Evolutionary conservation across 2,329 filamentous ascomycete genomes (phyloP), one percentile per base, ranked within the genome.

Genomic region (Cladosporium oxysporum): DNA sequence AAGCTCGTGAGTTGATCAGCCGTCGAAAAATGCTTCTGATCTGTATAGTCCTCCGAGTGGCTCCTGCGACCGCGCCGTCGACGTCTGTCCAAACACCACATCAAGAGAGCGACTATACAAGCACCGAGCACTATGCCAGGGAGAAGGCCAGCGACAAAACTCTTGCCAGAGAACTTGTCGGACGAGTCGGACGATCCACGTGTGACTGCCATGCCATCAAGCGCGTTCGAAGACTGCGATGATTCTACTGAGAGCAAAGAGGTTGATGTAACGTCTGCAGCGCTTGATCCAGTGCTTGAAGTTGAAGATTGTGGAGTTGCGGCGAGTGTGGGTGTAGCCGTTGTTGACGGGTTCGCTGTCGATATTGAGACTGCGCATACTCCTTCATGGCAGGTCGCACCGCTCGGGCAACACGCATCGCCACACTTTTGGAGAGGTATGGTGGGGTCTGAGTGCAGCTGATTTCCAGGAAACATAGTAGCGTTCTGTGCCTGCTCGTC

Each of bases 361-460:
- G 52, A 47, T 5, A 44, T 66, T 47, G 68, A 59, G 70, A 79
- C 81, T 12, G 81, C 74, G 71, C 90, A 92, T 59, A 77, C 76
- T 50, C 79, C 79, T 62, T 74, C 75, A 41, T 83, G 77, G 78
- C 91, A 93, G 1, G 80, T 79, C 78, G 89, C 93, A 2, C 91
- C 91, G 76, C 89, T 88, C 0, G 91, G 90, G 74, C 91, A 93
- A 77, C 90, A 93, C 63, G 71, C 76, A 21, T 71, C 75, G 16
- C 84, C 88, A 71, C 91, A 93, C 23, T 78, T 82, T 1, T 79
- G 77, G 16, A 93, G 80, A 12, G 80, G 78, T 11, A 84, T 81
- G 21, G 82, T 81, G 33, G 90, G 84, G 10, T 87, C 83, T 0
- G 90, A 90, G 78, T 92, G 91, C 71, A 92, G 80, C 31, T 84